These are phyloP conservation scores for Hypoxylon rickii DNA, from an alignment of 495 filamentous ascomycete genomes.

Conservation along the genomic window DNA sequence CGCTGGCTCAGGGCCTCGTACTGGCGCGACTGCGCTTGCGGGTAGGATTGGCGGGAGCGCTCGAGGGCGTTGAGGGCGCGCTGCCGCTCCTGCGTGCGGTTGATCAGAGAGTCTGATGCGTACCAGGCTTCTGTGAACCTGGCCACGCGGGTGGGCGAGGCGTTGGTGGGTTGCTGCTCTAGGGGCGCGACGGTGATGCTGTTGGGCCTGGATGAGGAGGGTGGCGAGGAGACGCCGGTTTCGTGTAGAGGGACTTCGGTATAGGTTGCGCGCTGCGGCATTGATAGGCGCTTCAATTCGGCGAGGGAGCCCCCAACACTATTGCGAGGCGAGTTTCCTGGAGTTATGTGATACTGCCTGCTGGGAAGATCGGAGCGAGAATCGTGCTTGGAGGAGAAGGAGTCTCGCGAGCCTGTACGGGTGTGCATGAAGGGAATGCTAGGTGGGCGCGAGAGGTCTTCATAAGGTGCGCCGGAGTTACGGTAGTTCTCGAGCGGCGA, in stretches of 20 bases:
- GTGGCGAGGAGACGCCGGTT: constrained; percentile 28
- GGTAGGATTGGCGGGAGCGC: constrained; percentile 47
- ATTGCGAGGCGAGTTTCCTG: constrained; percentile 51
- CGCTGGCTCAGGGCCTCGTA: constrained; percentile 52
- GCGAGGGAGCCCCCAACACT: constrained; percentile 39
- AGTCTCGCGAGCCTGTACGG: constrained; percentile 60
- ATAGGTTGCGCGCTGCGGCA: constrained; percentile 43
- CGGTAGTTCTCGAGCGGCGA: constrained; percentile 54
- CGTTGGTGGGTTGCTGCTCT: constrained; percentile 45
- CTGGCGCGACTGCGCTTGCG: constrained; percentile 51
- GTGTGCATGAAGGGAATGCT: constrained; percentile 79
- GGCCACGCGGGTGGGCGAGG: constrained; percentile 56
- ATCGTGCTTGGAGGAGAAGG: constrained; percentile 52
- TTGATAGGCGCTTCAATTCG: constrained; percentile 50
- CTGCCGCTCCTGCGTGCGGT: constrained; percentile 55
- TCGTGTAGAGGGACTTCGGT: constrained; percentile 46
- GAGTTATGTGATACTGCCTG: constrained; percentile 54
- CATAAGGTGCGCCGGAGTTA: constrained; percentile 52
- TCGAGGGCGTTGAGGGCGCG: constrained; percentile 41
- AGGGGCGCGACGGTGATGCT: constrained; percentile 36
- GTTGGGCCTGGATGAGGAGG: constrained; percentile 36
- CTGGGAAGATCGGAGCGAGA: constrained; percentile 56
- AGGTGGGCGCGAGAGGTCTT: constrained; percentile 62
- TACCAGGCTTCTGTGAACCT: constrained; percentile 68
- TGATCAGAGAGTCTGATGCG: constrained; percentile 54